phyloP scores from a whole-genome alignment of 2,329 filamentous ascomycete species.

The Colletotrichum graminicola region DNA sequence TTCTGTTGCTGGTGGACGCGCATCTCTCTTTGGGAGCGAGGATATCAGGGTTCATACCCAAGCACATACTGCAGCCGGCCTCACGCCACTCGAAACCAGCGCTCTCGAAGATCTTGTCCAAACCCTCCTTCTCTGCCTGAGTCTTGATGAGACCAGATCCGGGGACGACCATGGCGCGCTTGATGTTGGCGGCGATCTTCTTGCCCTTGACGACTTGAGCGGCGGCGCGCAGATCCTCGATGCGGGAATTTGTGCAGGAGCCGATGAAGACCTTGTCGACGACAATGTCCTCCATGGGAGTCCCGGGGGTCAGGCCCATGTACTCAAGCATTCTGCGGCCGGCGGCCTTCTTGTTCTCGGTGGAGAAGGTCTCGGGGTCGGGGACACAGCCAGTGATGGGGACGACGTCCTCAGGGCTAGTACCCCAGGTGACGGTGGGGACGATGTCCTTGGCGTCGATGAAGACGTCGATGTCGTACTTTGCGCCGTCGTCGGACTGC shows the following conservation, averaged over 20 bases:
- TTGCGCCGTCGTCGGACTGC: conserved; percentile 87
- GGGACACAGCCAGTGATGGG: conserved; percentile 93
- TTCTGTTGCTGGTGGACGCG: conserved; percentile 95
- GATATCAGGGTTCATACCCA: conserved; percentile 99
- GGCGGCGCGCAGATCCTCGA: conserved; percentile 92
- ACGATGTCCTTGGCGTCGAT: conserved; percentile 94
- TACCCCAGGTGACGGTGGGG: conserved; percentile 96
- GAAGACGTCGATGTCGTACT: conserved; percentile 89
- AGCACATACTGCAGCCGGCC: conserved; percentile 98
- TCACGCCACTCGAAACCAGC: conserved; percentile 98
- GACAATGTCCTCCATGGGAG: conserved; percentile 89
- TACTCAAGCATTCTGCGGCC: conserved; percentile 90
- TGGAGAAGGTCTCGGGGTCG: conserved; percentile 86
- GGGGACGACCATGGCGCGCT: conserved; percentile 95
- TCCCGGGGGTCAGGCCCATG: conserved; percentile 92
- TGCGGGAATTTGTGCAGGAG: conserved; percentile 96
- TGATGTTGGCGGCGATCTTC: conserved; percentile 89
- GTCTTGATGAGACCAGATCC: conserved; percentile 95
- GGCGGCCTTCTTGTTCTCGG: conserved; percentile 82
- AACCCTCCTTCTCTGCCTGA: conserved; percentile 89
- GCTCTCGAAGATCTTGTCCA: conserved; percentile 91
- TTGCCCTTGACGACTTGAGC: conserved; percentile 88
- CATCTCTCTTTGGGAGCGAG: conserved; percentile 92
- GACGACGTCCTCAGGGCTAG: conserved; percentile 95
- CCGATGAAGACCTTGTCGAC: conserved; percentile 99